Evolutionary conservation across 2,329 filamentous ascomycete species (phyloP).

Genomic region (Neurospora sp.): DNA sequence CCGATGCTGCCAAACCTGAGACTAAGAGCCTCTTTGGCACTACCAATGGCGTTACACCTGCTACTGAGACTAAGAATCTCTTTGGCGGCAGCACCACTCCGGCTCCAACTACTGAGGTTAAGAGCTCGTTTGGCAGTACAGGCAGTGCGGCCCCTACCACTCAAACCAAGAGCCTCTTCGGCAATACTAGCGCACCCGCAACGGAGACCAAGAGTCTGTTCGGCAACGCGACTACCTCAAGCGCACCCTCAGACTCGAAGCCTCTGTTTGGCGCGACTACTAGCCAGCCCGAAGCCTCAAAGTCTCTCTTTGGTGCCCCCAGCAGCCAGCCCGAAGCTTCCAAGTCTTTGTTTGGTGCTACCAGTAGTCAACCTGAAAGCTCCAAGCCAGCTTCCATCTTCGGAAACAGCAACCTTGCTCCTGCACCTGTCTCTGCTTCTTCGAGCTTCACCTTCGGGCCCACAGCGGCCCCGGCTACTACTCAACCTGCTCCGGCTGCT

Average conservation of each 20-base stretch:
- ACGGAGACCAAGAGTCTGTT: constrained; percentile 15
- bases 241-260: constrained; percentile 5
- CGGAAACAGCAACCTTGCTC: constrained; percentile 1
- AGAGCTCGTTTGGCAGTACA: constrained; percentile 6
- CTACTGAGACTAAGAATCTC: constrained; percentile 13
- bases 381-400: constrained; percentile 14
- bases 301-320: constrained; percentile 24
- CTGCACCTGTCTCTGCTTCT: not conserved
- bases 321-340: constrained; percentile 8
- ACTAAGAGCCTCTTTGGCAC: constrained; percentile 12
- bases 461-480: constrained; percentile 6
- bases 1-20: constrained; percentile 10
- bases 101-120: constrained; percentile 4
- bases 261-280: constrained; percentile 5
- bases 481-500: constrained; percentile 2
- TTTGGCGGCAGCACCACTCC: constrained; percentile 8
- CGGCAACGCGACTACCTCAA: constrained; percentile 5
- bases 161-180: constrained; percentile 24
- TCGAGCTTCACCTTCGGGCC: constrained; percentile 7
- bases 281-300: constrained; percentile 8
- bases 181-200: constrained; percentile 11
- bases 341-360: constrained; percentile 22
- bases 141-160: constrained; percentile 4
- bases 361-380: constrained; percentile 30
- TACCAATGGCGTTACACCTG: constrained; percentile 4